Evolutionary conservation across 73 alveolate species (phyloP), one percentile per base, ranked within the genome.

Genomic region (Effrenium voratum): DNA sequence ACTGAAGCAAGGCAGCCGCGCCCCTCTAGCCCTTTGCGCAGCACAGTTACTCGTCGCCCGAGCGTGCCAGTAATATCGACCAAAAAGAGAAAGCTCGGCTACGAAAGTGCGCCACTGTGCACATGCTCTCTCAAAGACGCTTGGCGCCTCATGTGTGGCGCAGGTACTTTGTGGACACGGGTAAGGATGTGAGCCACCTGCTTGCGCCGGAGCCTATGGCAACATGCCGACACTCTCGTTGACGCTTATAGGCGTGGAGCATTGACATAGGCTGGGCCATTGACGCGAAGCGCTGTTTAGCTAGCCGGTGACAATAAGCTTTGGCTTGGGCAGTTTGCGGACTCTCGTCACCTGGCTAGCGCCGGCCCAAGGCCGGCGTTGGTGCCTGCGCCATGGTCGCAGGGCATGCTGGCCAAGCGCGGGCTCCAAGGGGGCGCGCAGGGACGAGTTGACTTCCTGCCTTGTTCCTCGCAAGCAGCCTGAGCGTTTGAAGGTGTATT

Each of bases 401-500:
- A 57, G 24, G 95, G 95, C 83, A 86, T 60, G 68, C 83, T 63
- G 47, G 96, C 96, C 76, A 88, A 88, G 96, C n/a, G n/a, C n/a
- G n/a, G n/a, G n/a, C n/a, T n/a, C n/a, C n/a, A n/a, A n/a, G n/a
- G n/a, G n/a, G n/a, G n/a, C n/a, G n/a, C n/a, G n/a, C n/a, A n/a
- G n/a, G n/a, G n/a, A n/a, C n/a, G n/a, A n/a, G n/a, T n/a, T n/a
- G n/a, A n/a, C n/a, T n/a, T n/a, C n/a, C n/a, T n/a, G n/a, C n/a
- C n/a, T n/a, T n/a, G n/a, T n/a, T n/a, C n/a, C n/a, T n/a, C n/a
- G n/a, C n/a, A n/a, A n/a, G n/a, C n/a, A n/a, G n/a, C n/a, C n/a
- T n/a, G n/a, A n/a, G n/a, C n/a, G n/a, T n/a, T n/a, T n/a, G n/a
- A n/a, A n/a, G n/a, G n/a, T n/a, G n/a, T n/a, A n/a, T n/a, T n/a